phyloP scores from a whole-genome alignment of 2,329 filamentous ascomycete species.

The Chlorencoelia australis region DNA sequence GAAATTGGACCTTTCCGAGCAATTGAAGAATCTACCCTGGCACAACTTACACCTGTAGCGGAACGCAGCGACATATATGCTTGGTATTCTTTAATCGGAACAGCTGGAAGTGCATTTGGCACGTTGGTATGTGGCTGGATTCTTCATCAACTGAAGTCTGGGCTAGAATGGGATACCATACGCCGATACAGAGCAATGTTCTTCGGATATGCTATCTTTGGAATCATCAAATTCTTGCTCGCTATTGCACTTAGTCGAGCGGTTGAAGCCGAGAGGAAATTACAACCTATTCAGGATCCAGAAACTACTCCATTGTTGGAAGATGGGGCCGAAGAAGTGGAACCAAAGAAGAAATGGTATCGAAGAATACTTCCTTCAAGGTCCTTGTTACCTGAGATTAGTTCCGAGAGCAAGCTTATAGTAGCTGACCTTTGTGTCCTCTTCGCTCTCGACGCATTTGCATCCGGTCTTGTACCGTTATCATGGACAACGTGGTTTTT shows the following conservation, averaged over 20 bases:
- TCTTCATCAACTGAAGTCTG: constrained; percentile 38
- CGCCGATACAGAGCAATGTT: constrained; percentile 47
- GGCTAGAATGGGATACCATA: constrained; percentile 34
- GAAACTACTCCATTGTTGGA: constrained; percentile 24
- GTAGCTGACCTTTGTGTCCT: constrained; percentile 55
- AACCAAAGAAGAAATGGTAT: constrained; percentile 18
- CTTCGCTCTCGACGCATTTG: constrained; percentile 59
- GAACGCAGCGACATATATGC: constrained; percentile 47
- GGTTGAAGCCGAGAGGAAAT: constrained; percentile 29
- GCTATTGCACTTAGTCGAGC: constrained; percentile 38
- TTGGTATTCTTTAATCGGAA: constrained; percentile 51
- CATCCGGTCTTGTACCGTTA: constrained; percentile 57
- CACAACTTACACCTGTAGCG: constrained; percentile 40
- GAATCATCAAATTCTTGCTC: constrained; percentile 45
- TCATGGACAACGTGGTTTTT: constrained; percentile 51
- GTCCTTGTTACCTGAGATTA: constrained; percentile 46
- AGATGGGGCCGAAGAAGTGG: constrained; percentile 12
- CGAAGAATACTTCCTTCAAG: too few species aligned
- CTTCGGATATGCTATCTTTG: constrained; percentile 44
- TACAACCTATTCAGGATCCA: constrained; percentile 18
- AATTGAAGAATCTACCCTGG: constrained; percentile 50
- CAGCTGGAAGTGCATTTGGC: constrained; percentile 50
- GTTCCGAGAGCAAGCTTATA: constrained; percentile 41
- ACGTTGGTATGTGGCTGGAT: constrained; percentile 50
- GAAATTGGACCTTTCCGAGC: constrained; percentile 55